Conservation (phyloP, 768 basidiomycete species). For the Lentinula raphanica region DNA sequence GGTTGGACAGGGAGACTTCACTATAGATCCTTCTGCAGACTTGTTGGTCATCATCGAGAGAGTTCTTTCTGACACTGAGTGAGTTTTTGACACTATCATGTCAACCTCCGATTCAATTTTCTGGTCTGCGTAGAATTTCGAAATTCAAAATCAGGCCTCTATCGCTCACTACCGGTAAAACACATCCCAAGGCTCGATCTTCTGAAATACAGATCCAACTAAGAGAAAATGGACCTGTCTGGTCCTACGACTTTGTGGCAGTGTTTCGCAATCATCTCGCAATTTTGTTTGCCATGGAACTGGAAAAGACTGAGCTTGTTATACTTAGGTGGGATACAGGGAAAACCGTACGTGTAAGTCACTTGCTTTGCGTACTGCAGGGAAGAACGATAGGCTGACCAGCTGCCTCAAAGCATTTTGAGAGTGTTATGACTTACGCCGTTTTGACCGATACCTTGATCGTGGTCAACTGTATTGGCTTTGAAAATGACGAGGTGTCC, state of each 20-base stretch:
- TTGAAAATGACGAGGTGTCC: neutral
- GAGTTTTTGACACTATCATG: neutral
- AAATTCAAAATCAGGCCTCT: slow-evolving; percentile 4
- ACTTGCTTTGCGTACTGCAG: too few relatives aligned
- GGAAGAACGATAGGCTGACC: too few relatives aligned
- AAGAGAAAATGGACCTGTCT: too few relatives aligned
- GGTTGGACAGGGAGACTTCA: slow-evolving; percentile 28
- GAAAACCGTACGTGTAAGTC: slow-evolving; percentile 20
- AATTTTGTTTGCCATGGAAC: slow-evolving; percentile 17
- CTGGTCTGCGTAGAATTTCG: neutral
- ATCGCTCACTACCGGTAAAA: slow-evolving; percentile 15
- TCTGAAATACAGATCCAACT: slow-evolving; percentile 7
- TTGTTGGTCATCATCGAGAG: slow-evolving; percentile 26
- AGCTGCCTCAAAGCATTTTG: too few relatives aligned
- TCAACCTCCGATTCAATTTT: too few relatives aligned
- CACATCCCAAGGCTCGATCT: neutral
- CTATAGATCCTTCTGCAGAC: slow-evolving; percentile 30
- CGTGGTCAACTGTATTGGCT: slow-evolving; percentile 11
- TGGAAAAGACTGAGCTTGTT: slow-evolving; percentile 14
- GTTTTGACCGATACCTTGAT: slow-evolving; percentile 28
- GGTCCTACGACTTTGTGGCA: slow-evolving; percentile 23
- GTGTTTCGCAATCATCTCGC: slow-evolving; percentile 26
- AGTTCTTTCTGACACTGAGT: neutral
- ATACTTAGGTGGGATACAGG: slow-evolving; percentile 32
- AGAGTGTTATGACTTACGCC: slow-evolving; percentile 23